These are phyloP conservation scores for Hericium alpestre DNA, from an alignment of 768 basidiomycete genomes.

Conservation along the genomic window DNA sequence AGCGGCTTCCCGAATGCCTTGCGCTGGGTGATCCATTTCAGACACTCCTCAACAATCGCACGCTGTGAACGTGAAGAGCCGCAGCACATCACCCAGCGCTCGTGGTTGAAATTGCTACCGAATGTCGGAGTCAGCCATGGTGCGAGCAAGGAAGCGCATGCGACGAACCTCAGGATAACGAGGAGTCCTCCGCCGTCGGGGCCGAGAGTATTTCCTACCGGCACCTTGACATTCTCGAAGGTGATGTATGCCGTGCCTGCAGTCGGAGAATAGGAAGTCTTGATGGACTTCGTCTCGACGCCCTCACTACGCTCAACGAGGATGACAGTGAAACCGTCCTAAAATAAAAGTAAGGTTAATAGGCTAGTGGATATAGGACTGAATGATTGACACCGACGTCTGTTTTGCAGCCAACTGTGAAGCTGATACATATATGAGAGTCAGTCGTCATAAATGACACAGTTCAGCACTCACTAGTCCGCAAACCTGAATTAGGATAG, in stretches of 20 bases:
- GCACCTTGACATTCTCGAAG: constrained; percentile 78
- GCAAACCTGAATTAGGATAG: constrained; percentile 25
- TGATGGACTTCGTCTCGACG: constrained; percentile 77
- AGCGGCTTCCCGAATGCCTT: constrained; percentile 88
- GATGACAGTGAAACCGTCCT: constrained; percentile 71
- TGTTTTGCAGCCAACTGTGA: constrained; percentile 67
- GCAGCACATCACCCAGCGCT: constrained; percentile 87
- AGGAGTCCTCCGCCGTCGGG: constrained; percentile 65
- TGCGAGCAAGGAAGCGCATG: not conserved
- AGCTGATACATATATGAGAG: constrained; percentile 27
- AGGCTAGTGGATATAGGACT: not conserved
- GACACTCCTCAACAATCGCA: constrained; percentile 67
- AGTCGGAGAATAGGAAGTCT: constrained; percentile 79
- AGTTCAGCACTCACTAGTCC: constrained; percentile 17
- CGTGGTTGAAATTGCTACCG: constrained; percentile 85
- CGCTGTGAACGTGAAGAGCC: constrained; percentile 57
- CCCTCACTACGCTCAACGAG: constrained; percentile 75
- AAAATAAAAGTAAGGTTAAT: not conserved
- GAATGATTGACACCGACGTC: constrained; percentile 17
- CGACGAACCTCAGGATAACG: constrained; percentile 40
- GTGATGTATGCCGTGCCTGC: constrained; percentile 84
- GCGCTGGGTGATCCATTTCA: constrained; percentile 85
- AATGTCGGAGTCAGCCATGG: constrained; percentile 18
- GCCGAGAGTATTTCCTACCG: constrained; percentile 80
- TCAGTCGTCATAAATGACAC: not conserved